Conservation (phyloP, 495 filamentous ascomycete genomes). For the Lepidopterella palustris region DNA sequence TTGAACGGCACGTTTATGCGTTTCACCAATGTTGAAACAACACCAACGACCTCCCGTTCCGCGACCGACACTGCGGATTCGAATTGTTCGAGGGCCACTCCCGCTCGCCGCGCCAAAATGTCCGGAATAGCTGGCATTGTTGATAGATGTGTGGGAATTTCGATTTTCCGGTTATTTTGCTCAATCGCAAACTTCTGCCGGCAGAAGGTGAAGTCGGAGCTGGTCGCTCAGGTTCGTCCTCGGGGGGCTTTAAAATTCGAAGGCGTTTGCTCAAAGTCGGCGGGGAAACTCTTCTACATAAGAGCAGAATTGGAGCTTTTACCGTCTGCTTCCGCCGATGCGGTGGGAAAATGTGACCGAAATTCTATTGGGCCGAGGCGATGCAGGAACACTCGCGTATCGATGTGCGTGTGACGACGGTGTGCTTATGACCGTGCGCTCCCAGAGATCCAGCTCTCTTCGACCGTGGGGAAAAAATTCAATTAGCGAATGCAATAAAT, state of each 20-base stretch:
- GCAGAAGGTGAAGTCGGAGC: slow-evolving; percentile 21
- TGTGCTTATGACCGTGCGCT: not conserved
- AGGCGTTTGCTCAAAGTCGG: slow-evolving; percentile 1
- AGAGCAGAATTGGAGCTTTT: slow-evolving; percentile 3
- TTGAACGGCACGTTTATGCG: slow-evolving; percentile 67
- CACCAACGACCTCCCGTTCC: slow-evolving; percentile 24
- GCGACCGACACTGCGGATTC: slow-evolving; percentile 21
- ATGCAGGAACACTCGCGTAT: slow-evolving; percentile 13
- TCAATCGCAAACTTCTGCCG: slow-evolving; percentile 24
- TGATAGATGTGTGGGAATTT: slow-evolving; percentile 2
- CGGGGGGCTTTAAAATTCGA: not conserved
- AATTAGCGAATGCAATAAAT: slow-evolving; percentile 10
- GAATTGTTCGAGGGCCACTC: slow-evolving; percentile 25
- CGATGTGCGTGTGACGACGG: slow-evolving; percentile 14
- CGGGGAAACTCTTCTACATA: slow-evolving; percentile 20
- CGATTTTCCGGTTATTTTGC: not conserved
- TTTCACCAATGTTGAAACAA: slow-evolving; percentile 49
- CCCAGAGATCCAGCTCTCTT: slow-evolving; percentile 23
- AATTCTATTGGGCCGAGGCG: slow-evolving; percentile 14
- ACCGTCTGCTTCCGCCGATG: slow-evolving; percentile 10
- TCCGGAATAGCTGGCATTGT: slow-evolving; percentile 34
- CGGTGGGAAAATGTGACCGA: slow-evolving; percentile 19
- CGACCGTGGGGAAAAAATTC: not conserved
- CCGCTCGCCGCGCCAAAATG: slow-evolving; percentile 28
- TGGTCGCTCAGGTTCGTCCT: slow-evolving; percentile 1